Base-by-base conservation (phyloP, 2,329 filamentous ascomycete species). In the Alternaria conjuncta region DNA sequence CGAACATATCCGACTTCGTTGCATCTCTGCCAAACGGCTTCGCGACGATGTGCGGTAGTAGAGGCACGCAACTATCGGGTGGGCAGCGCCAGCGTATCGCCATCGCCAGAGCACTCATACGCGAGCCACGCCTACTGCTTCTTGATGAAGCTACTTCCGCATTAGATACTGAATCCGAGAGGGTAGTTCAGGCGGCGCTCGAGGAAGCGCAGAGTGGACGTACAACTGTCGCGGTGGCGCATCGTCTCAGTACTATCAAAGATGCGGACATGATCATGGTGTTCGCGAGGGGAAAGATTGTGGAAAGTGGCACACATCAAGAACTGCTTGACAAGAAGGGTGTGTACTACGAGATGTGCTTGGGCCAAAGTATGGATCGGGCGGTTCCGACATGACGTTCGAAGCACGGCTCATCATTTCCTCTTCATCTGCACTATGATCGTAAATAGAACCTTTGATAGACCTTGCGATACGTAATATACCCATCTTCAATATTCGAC, bases 31-130 rank as follows among this genome's bases (percentile, higher is more conserved):
- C 78, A 15, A 87, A 97, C 50, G 83, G 93, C 90, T 47, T 78
- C 54, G 67, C 67, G 41, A 79, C 77, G 3, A 64, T 76, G 51
- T 78, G 74, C 45, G 78, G 78, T 12, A 74, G 60, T 30, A 68
- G 72, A 23, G 77, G 77, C 55, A 80, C 66, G 71, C 82, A 5
- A n/a, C 63, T 79, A 2, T 78, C 75, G 2, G 95, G 96, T 59
- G 96, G 95, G 0, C 96, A 98, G 81, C 97, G 97, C 78, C 95
- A 98, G 81, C 92, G 96, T 64, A 90, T 98, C 36, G 95, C 94
- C 54, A 97, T 98, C 76, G 95, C 96, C 4, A 89, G 95, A 6
- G 96, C 95, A 0, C 84, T 98, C 12, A 89, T 98, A 45, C 90
- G 95, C n/a, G 89, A 97, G 73, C 95, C 96, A 8, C 94, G 93